Conservation (phyloP, 176 grass and related monocot genomes). For the Chrysopogon serrulatus region DNA sequence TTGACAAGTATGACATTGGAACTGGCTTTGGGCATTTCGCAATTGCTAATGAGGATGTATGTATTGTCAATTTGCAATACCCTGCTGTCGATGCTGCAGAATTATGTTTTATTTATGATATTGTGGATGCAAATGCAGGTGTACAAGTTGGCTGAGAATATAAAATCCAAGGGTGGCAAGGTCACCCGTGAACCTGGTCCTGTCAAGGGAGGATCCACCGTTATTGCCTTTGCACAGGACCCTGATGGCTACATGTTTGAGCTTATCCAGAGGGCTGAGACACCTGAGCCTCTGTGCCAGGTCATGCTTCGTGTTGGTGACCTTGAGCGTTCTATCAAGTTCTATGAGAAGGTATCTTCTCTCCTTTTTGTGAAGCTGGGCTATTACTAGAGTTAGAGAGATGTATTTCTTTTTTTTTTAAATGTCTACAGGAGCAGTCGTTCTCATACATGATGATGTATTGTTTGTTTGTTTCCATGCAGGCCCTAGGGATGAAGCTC, state of each 20-base stretch:
- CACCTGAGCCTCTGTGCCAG: conserved; percentile 92
- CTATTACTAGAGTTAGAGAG: neutral
- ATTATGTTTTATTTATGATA: conserved; percentile 10
- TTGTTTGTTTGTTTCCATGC: conserved; percentile 17
- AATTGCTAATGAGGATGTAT: conserved; percentile 85
- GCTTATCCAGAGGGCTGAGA: conserved; percentile 87
- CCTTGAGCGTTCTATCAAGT: conserved; percentile 82
- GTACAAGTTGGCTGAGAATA: conserved; percentile 69
- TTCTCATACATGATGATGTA: neutral
- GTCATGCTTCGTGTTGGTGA: conserved; percentile 98
- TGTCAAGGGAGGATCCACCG: conserved; percentile 91
- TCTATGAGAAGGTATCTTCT: conserved; percentile 86
- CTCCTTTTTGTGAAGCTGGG: neutral
- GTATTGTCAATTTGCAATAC: conserved; percentile 15
- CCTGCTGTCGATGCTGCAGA: neutral
- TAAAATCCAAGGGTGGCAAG: conserved; percentile 65
- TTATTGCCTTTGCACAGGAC: conserved; percentile 87
- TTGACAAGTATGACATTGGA: conserved; percentile 97
- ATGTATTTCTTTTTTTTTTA: neutral
- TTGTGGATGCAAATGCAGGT: conserved; percentile 49
- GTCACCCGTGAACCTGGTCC: conserved; percentile 94
- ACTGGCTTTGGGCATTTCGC: conserved; percentile 97
- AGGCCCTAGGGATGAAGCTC: conserved; percentile 92
- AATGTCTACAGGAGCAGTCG: neutral
- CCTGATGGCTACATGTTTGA: conserved; percentile 92